These are phyloP conservation scores for Mycena capillaripes DNA, from an alignment of 768 basidiomycete species.

Conservation along the genomic window DNA sequence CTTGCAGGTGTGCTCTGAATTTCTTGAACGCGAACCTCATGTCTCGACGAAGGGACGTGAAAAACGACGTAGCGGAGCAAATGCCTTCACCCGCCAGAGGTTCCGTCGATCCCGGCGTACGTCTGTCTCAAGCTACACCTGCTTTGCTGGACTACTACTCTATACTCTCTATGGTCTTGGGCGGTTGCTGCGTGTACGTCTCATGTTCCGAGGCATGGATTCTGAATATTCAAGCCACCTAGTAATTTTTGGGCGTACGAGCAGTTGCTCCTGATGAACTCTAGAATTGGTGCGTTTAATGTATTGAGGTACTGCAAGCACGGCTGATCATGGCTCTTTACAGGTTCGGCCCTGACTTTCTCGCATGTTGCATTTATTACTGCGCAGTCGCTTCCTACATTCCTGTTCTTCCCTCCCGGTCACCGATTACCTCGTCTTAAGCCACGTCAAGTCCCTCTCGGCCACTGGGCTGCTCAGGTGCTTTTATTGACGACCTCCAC, in stretches of 20 bases:
- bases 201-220: not conserved
- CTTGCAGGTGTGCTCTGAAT: not conserved
- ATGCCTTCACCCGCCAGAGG: not conserved
- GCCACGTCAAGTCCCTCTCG: slow-evolving; percentile 76
- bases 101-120: slow-evolving; percentile 45
- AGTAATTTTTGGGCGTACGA: slow-evolving; percentile 88
- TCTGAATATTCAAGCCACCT: not conserved
- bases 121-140: slow-evolving; percentile 48
- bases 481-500: slow-evolving; percentile 75
- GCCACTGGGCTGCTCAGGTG: slow-evolving; percentile 80
- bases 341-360: slow-evolving; percentile 88
- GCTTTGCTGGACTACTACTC: slow-evolving; percentile 55
- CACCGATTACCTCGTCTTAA: slow-evolving; percentile 66
- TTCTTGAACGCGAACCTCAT: slow-evolving; percentile 24
- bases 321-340: not conserved
- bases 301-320: not conserved
- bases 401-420: slow-evolving; percentile 58
- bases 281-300: slow-evolving; percentile 67
- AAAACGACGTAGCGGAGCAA: slow-evolving; percentile 7
- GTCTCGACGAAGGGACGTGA: slow-evolving; percentile 39
- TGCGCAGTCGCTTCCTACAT: slow-evolving; percentile 73
- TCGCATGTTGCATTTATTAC: slow-evolving; percentile 88
- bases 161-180: slow-evolving; percentile 76
- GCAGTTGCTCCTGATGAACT: slow-evolving; percentile 76
- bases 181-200: slow-evolving; percentile 88